Percentiles rank a stretch among this genome's conserved stretches.
Evolutionary conservation across 2,329 filamentous ascomycete species (phyloP).

Genomic region (Pseudopyricularia javanii): DNA sequence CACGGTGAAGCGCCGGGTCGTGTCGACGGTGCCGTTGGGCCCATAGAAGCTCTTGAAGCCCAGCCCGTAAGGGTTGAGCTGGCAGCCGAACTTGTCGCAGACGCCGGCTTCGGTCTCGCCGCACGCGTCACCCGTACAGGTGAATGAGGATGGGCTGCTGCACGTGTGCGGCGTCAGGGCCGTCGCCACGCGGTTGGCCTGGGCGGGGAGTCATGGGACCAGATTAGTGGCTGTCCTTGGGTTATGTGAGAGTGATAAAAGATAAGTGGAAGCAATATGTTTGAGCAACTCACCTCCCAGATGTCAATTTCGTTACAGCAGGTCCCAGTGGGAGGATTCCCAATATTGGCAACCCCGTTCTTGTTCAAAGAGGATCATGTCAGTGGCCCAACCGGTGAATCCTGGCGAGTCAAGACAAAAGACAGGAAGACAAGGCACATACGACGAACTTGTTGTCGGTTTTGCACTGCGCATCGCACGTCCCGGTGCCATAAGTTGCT

Average conservation of each 20-base stretch:
- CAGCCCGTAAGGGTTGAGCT: slow-evolving; percentile 20
- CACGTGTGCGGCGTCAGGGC: slow-evolving; percentile 27
- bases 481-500: slow-evolving; percentile 43
- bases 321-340: slow-evolving; percentile 16
- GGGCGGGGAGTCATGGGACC: background rate
- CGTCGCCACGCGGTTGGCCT: slow-evolving; percentile 23
- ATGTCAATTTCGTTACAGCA: slow-evolving; percentile 34
- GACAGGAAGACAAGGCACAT: background rate
- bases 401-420: slow-evolving; percentile 7
- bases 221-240: background rate
- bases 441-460: slow-evolving; percentile 18
- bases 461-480: slow-evolving; percentile 42
- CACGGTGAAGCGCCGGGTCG: slow-evolving; percentile 19
- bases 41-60: slow-evolving; percentile 14
- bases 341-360: slow-evolving; percentile 22
- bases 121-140: slow-evolving; percentile 17
- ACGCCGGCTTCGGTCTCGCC: slow-evolving; percentile 9
- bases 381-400: slow-evolving; percentile 3
- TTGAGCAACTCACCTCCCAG: slow-evolving; percentile 21
- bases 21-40: slow-evolving; percentile 12
- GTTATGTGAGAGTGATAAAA: background rate
- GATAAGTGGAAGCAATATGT: background rate
- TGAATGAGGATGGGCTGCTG: slow-evolving; percentile 21
- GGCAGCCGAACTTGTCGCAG: slow-evolving; percentile 20
- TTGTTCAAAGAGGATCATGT: slow-evolving; percentile 11